Percentiles rank a stretch among this genome's conserved stretches.
Evolutionary conservation across 495 filamentous ascomycete genomes (phyloP).

Genomic region (Trichoderma virens): DNA sequence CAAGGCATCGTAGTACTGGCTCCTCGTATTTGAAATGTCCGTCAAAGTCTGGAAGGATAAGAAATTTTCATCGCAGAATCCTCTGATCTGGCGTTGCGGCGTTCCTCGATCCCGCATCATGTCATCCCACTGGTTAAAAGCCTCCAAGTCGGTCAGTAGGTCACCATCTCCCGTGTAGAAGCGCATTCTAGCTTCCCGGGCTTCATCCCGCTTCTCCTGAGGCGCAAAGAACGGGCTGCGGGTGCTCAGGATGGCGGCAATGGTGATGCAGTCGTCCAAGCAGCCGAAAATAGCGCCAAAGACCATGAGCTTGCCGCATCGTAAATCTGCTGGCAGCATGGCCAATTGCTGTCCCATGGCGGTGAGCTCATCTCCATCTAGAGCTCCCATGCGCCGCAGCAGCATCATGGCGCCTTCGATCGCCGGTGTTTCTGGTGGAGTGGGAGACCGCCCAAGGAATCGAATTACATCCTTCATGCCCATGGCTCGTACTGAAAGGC

Average conservation of each 20-base stretch:
- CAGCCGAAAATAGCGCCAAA: constrained; percentile 91
- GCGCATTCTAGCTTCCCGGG: constrained; percentile 62
- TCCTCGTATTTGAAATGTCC: constrained; percentile 79
- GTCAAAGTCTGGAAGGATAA: constrained; percentile 73
- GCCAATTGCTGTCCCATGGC: constrained; percentile 84
- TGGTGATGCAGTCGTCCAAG: constrained; percentile 79
- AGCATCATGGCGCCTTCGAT: constrained; percentile 76
- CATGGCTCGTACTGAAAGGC: constrained; percentile 91
- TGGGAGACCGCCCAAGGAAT: constrained; percentile 81
- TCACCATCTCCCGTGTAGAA: constrained; percentile 80
- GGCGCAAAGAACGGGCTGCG: constrained; percentile 80
- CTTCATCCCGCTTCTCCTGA: constrained; percentile 69
- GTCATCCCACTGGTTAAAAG: constrained; percentile 73
- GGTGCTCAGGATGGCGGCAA: constrained; percentile 80
- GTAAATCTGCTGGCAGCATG: constrained; percentile 89
- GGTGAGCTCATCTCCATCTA: constrained; percentile 77
- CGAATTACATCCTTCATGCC: constrained; percentile 68
- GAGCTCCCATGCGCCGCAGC: constrained; percentile 77
- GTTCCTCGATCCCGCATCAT: constrained; percentile 42
- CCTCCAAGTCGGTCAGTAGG: constrained; percentile 74
- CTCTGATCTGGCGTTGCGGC: constrained; percentile 55
- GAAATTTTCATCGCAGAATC: constrained; percentile 83
- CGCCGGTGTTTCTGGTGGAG: constrained; percentile 74
- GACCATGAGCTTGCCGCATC: constrained; percentile 91
- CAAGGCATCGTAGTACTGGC: constrained; percentile 78